Evolutionary conservation across 1,284 basidiomycete species (phyloP).

Genomic region (Ceratobasidium sp.): DNA sequence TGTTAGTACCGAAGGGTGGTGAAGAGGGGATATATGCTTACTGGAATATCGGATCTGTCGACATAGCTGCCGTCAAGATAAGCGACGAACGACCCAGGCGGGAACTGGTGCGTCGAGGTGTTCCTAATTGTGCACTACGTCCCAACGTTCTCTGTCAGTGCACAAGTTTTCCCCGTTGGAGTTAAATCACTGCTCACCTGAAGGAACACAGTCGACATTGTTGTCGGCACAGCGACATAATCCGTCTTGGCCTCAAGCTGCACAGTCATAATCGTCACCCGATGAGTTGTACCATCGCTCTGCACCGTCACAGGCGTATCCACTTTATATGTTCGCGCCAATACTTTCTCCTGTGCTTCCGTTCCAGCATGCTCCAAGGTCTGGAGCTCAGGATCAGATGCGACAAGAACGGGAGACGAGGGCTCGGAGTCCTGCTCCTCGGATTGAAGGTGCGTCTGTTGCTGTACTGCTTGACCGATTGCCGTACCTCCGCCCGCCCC

Average conservation of each 20-base stretch:
- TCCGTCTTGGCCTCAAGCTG: constrained; percentile 46
- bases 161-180: neutral
- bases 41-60: constrained; percentile 40
- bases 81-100: constrained; percentile 45
- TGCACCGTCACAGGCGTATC: constrained; percentile 46
- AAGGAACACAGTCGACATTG: constrained; percentile 46
- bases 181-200: constrained; percentile 39
- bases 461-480: neutral
- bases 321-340: constrained; percentile 47
- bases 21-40: neutral
- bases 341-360: constrained; percentile 38
- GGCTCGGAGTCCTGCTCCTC: neutral
- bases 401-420: constrained; percentile 10
- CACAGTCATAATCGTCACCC: constrained; percentile 48
- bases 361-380: constrained; percentile 30
- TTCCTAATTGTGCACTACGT: constrained; percentile 49
- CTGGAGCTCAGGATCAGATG: constrained; percentile 15
- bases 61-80: constrained; percentile 50
- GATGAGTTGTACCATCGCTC: constrained; percentile 45
- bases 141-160: neutral
- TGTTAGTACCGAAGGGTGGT: constrained; percentile 35
- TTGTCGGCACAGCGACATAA: constrained; percentile 47
- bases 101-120: constrained; percentile 36
- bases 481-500: too few species aligned
- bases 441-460: neutral